phyloP scores from a whole-genome alignment of 495 filamentous ascomycete genomes.

The Penicillium antarcticum region DNA sequence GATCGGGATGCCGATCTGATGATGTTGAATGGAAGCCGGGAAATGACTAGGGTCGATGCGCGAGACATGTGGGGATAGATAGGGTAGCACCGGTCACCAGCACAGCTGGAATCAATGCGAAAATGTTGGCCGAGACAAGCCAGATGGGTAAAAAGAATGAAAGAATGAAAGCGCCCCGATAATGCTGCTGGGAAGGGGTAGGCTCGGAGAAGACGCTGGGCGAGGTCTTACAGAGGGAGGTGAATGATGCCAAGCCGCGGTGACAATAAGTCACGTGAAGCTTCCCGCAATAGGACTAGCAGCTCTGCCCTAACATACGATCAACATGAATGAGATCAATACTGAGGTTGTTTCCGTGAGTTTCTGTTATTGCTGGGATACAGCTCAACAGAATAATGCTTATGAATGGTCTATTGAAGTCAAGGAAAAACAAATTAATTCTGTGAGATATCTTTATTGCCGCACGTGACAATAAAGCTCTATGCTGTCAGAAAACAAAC shows the following conservation, averaged over 20 bases:
- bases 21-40: conserved; percentile 31
- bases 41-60: conserved; percentile 44
- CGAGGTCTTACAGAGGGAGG: conserved; percentile 31
- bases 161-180: conserved; percentile 21
- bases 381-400: background rate
- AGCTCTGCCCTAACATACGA: too few species aligned
- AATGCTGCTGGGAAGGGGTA: conserved; percentile 21
- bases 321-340: too few species aligned
- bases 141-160: conserved; percentile 16
- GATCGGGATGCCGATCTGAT: conserved; percentile 22
- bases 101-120: conserved; percentile 26
- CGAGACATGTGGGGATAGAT: conserved; percentile 52
- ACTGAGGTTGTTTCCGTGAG: background rate
- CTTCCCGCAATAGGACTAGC: conserved; percentile 20
- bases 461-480: background rate
- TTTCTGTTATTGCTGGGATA: background rate
- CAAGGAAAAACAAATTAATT: conserved; percentile 4
- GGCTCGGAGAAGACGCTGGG: conserved; percentile 18
- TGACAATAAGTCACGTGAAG: conserved; percentile 33
- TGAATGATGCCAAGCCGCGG: conserved; percentile 42
- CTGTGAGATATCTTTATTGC: conserved; percentile 1
- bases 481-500: background rate
- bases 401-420: background rate
- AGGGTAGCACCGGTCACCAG: conserved; percentile 35
- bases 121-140: conserved; percentile 19